Base-by-base conservation (phyloP, 208 protist genomes). In the Tritrichomonas musculus region DNA sequence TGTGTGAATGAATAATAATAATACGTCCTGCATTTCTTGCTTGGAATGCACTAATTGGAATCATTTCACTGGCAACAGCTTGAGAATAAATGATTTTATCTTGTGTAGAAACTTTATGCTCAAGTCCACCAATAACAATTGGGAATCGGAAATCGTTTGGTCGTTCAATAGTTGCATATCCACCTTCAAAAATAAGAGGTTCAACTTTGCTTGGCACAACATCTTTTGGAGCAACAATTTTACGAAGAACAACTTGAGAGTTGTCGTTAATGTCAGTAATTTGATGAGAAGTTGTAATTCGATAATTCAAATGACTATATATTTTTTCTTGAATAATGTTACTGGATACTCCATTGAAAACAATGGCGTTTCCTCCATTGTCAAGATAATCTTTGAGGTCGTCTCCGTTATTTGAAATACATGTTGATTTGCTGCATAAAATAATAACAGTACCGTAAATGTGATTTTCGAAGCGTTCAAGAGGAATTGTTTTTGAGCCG, bases 141-240 rank as follows among this genome's bases (percentile, higher is more conserved):
- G 77, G 77, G 41, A 88, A 53, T 27, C 47, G 41, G 77, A 88
- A 88, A 88, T 88, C 77, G 30, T 88, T 88, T 88, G 77, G 77
- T 57, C 77, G 77, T 0, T 25, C 20, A 39, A 88, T 88, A 5
- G 17, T n/a, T 39, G 47, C 8, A 47, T 41, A 88, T 33, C 77
- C 77, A 36, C 77, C 77, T 39, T 47, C 25, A 27, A 44, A 88
- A 39, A 60, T n/a, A 14, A 88, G 22, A 57, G 77, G 77, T 2
- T 53, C 39, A n/a, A 88, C 27, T 2, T 9, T 14, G 4, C n/a
- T 20, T 17, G 77, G 44, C 14, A 88, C 77, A 39, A 88, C n/a
- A 57, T 44, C 9, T 20, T 27, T 20, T 88, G 77, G 77, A 8
- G 77, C 77, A 57, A 88, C 77, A 53, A 55, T 53, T 30, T 88